Conservation (phyloP, 768 basidiomycete genomes). For the Psilocybe tampanensis region DNA sequence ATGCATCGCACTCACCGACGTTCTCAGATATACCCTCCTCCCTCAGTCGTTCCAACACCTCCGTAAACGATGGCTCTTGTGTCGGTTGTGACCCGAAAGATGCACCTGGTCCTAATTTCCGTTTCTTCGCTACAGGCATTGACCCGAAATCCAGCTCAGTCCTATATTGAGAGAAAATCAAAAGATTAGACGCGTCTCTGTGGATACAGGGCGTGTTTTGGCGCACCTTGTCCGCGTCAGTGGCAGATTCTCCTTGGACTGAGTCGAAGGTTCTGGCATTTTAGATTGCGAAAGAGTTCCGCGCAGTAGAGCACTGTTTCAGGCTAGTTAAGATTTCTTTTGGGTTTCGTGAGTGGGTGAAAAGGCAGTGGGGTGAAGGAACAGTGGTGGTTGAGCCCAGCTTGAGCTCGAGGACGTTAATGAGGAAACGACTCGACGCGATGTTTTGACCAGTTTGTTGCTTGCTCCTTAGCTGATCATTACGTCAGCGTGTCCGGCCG, state of each 20-base stretch:
- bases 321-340: too few relatives aligned
- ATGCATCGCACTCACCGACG: constrained; percentile 30
- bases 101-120: constrained; percentile 46
- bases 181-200: constrained; percentile 23
- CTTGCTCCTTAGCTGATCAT: neutral
- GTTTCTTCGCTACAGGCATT: constrained; percentile 54
- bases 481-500: neutral
- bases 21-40: constrained; percentile 46
- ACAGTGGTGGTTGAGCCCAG: neutral
- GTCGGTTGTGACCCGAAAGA: constrained; percentile 45
- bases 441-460: constrained; percentile 21
- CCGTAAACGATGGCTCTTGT: constrained; percentile 53
- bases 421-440: constrained; percentile 14
- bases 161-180: constrained; percentile 21
- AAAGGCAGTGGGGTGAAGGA: neutral
- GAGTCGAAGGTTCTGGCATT: constrained; percentile 9
- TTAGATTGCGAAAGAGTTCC: neutral
- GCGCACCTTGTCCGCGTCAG: constrained; percentile 34
- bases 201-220: constrained; percentile 2
- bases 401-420: neutral
- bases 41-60: constrained; percentile 64
- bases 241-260: constrained; percentile 32
- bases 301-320: too few relatives aligned
- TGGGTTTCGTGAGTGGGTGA: neutral
- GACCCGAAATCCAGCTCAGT: constrained; percentile 26